Percentiles rank a stretch among this genome's conserved stretches.
These are phyloP conservation scores for Grigorovia humatica DNA, from an alignment of 805 yeast species.

Conservation along the genomic window DNA sequence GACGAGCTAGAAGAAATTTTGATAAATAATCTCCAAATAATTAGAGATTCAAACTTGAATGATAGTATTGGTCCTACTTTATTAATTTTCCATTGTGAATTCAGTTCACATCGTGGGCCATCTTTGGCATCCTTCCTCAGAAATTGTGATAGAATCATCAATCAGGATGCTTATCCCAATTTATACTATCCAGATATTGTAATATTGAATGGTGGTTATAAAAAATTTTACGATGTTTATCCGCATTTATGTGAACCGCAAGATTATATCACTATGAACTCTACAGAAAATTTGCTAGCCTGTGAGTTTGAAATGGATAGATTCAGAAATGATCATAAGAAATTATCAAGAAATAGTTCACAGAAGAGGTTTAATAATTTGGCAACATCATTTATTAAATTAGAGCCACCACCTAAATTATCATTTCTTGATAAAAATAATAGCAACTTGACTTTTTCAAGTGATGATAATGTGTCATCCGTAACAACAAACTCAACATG, in stretches of 20 bases:
- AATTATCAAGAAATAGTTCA: constrained; percentile 29
- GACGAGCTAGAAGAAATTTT: constrained; percentile 55
- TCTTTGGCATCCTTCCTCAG: constrained; percentile 80
- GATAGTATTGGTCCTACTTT: constrained; percentile 29
- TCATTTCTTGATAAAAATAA: constrained; percentile 11
- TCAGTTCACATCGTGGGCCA: constrained; percentile 90
- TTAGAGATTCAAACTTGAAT: neutral
- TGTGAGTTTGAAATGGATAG: constrained; percentile 46
- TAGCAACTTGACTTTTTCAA: constrained; percentile 3
- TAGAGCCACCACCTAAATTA: constrained; percentile 24
- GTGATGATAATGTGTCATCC: constrained; percentile 7
- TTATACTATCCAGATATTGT: constrained; percentile 82
- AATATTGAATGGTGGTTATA: constrained; percentile 86
- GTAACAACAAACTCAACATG: constrained; percentile 15
- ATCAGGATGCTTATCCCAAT: constrained; percentile 67
- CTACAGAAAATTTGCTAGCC: constrained; percentile 23
- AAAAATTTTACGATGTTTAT: constrained; percentile 54
- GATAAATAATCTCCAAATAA: neutral
- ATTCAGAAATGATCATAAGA: constrained; percentile 38
- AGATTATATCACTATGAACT: constrained; percentile 75
- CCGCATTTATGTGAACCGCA: constrained; percentile 59
- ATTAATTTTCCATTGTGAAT: constrained; percentile 88
- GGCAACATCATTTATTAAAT: constrained; percentile 6
- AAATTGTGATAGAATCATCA: constrained; percentile 66
- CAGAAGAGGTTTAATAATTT: constrained; percentile 4